Evolutionary conservation across 352 stramenopile species (phyloP).

Genomic region (Halophytophthora batemanensis): DNA sequence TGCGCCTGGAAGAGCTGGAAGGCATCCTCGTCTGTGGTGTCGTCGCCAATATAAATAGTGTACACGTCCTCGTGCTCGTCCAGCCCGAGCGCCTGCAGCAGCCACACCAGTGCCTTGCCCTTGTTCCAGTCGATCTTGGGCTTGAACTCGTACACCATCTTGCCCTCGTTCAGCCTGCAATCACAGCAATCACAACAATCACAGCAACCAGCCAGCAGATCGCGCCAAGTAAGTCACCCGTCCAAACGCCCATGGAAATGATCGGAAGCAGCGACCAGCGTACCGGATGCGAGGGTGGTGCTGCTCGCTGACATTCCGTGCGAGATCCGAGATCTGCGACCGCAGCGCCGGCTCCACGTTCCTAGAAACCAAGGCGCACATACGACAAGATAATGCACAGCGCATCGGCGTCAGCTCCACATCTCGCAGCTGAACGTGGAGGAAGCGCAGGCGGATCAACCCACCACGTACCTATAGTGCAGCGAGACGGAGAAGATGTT

Average conservation of each 20-base stretch:
- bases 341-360: conserved; percentile 49
- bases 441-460: background rate
- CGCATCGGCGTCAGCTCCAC: conserved; percentile 1
- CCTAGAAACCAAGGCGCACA: conserved; percentile 25
- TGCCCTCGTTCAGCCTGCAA: conserved; percentile 81
- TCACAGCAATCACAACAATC: background rate
- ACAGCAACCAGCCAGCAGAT: conserved; percentile 1
- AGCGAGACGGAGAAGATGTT: conserved; percentile 89
- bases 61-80: conserved; percentile 77
- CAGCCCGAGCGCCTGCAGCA: conserved; percentile 70
- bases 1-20: conserved; percentile 66
- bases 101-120: conserved; percentile 86
- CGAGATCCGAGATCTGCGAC: conserved; percentile 45
- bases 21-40: conserved; percentile 88
- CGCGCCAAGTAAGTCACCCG: conserved; percentile 1
- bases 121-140: conserved; percentile 93
- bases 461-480: conserved; percentile 66
- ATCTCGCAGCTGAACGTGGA: background rate
- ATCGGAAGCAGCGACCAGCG: background rate
- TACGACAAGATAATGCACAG: background rate
- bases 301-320: conserved; percentile 29
- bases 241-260: background rate
- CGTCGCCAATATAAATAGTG: conserved; percentile 92
- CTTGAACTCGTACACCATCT: conserved; percentile 91
- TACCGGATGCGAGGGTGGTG: conserved; percentile 70